Percentiles rank a stretch among this genome's conserved stretches.
Conservation (phyloP, 2,329 filamentous ascomycete species). For the Colletotrichum musicola region DNA sequence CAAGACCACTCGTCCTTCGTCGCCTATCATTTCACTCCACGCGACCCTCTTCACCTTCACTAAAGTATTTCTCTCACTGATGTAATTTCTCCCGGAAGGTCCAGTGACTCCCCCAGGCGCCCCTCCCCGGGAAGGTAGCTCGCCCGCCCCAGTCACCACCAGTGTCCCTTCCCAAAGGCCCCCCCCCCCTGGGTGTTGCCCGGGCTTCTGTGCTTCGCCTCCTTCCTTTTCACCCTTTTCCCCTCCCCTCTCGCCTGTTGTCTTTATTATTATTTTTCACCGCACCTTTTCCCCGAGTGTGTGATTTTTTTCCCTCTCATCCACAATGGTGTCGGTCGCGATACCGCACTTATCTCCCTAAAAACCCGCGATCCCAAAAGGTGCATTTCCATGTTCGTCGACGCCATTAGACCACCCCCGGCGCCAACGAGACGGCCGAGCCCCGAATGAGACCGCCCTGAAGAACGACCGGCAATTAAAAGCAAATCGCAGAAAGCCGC, state of each 20-base stretch:
- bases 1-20: slow-evolving; percentile 20
- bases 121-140: no score
- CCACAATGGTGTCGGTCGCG: slow-evolving; percentile 5
- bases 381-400: neutral
- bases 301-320: neutral
- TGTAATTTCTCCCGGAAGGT: slow-evolving; percentile 21
- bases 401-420: neutral
- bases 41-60: slow-evolving; percentile 29
- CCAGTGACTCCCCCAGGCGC: no score
- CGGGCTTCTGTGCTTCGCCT: no score
- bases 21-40: slow-evolving; percentile 37
- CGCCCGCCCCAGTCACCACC: no score
- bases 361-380: neutral
- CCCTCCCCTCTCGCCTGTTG: neutral
- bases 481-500: neutral
- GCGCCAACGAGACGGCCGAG: neutral
- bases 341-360: neutral
- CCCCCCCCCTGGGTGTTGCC: no score
- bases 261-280: neutral
- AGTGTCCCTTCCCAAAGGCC: no score
- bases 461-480: neutral
- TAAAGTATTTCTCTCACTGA: slow-evolving; percentile 27
- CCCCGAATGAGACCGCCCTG: neutral
- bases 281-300: no score
- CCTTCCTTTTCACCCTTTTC: no score